These are phyloP conservation scores for Marasmius tenuissimus DNA, from an alignment of 1,284 basidiomycete species.

Conservation along the genomic window DNA sequence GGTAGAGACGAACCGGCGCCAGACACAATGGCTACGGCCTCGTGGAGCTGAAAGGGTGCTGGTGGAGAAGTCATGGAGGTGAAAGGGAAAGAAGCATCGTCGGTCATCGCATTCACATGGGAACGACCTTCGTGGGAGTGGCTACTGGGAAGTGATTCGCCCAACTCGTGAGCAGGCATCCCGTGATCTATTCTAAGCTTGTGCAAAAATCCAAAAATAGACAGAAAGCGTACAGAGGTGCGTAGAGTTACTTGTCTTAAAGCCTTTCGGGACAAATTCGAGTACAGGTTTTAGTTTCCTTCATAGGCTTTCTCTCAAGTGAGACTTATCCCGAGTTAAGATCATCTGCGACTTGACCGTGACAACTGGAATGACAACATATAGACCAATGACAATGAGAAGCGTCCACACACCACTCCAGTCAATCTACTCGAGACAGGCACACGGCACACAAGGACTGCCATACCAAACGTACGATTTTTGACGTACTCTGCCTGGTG, in stretches of 20 bases:
- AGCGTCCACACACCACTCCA: conserved; percentile 51
- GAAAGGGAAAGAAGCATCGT: too few relatives aligned
- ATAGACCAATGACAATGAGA: not conserved
- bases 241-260: too few relatives aligned
- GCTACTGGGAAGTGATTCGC: too few relatives aligned
- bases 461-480: too few relatives aligned
- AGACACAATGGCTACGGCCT: conserved; percentile 4
- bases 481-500: too few relatives aligned
- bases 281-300: not conserved
- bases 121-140: too few relatives aligned
- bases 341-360: conserved; percentile 66
- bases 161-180: too few relatives aligned
- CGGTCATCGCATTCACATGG: too few relatives aligned
- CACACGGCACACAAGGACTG: too few relatives aligned
- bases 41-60: conserved; percentile 2
- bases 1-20: conserved; percentile 1
- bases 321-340: conserved; percentile 63
- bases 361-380: not conserved
- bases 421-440: conserved; percentile 47
- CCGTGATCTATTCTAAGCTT: too few relatives aligned
- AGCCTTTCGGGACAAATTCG: not conserved
- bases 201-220: too few relatives aligned
- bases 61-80: not conserved
- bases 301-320: conserved; percentile 41
- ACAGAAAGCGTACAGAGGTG: too few relatives aligned